Percentiles rank a stretch among this genome's conserved stretches.
These are phyloP conservation scores for Leccinum broughii DNA, from an alignment of 768 basidiomycete species.

Conservation along the genomic window DNA sequence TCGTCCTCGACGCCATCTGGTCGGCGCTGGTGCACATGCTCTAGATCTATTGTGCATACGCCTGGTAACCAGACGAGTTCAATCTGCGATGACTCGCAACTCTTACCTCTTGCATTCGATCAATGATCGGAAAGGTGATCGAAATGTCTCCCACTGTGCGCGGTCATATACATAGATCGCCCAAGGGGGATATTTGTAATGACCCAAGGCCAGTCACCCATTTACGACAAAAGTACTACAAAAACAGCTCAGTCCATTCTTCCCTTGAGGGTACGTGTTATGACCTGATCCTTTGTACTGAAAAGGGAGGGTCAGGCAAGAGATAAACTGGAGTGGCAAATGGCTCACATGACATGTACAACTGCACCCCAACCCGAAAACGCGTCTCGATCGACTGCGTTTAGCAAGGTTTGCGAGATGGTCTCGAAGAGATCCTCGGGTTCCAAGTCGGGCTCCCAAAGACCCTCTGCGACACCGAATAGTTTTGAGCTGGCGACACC, in stretches of 20 bases:
- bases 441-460: constrained; percentile 97
- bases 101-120: not conserved
- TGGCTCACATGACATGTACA: constrained; percentile 90
- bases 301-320: constrained; percentile 9
- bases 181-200: not conserved
- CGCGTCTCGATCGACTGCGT: constrained; percentile 94
- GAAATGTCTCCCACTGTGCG: not conserved
- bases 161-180: not conserved
- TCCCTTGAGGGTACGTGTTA: constrained; percentile 84
- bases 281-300: constrained; percentile 72
- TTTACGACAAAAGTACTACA: constrained; percentile 22
- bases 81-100: not conserved
- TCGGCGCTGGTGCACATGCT: constrained; percentile 7
- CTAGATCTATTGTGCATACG: too few species aligned
- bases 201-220: constrained; percentile 1
- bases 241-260: constrained; percentile 75
- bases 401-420: constrained; percentile 92
- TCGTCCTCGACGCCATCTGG: not conserved
- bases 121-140: not conserved
- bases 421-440: constrained; percentile 98
- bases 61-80: not conserved
- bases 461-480: constrained; percentile 95
- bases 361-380: constrained; percentile 96
- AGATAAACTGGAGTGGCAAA: constrained; percentile 6
- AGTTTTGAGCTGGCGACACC: constrained; percentile 92